A percentile compares a stretch with the other conserved stretches of the same genome.
These are phyloP conservation scores for Teratosphaeria destructans DNA, from an alignment of 2,329 filamentous ascomycete species.

Conservation along the genomic window DNA sequence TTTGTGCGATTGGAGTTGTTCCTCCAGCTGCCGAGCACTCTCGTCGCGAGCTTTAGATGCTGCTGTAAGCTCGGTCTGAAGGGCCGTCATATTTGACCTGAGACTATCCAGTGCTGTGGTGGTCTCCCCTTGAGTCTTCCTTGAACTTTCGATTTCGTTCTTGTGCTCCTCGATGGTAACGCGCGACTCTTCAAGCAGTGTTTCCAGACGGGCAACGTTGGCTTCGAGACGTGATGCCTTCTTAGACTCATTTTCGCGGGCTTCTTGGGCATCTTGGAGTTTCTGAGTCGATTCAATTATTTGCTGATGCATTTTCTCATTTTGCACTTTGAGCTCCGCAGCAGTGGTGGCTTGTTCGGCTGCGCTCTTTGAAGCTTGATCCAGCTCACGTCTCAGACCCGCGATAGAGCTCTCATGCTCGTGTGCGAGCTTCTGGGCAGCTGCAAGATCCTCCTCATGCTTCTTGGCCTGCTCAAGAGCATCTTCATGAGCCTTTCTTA, in stretches of 20 bases:
- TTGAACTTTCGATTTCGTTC: background rate
- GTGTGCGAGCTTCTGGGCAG: background rate
- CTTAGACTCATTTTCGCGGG: background rate
- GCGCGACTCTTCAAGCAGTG: background rate
- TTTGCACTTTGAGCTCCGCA: background rate
- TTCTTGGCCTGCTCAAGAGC: background rate
- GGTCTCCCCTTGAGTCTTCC: background rate
- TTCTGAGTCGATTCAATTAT: background rate
- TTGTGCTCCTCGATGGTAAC: background rate
- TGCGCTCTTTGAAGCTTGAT: conserved; percentile 2
- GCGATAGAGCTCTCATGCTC: background rate
- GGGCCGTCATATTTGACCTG: background rate
- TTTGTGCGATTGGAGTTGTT: background rate
- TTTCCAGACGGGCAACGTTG: background rate
- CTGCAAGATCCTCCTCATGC: background rate
- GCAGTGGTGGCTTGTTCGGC: background rate
- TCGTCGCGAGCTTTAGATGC: background rate
- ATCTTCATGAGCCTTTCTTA: background rate
- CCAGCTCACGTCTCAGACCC: background rate
- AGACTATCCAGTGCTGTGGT: background rate
- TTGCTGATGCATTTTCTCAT: background rate
- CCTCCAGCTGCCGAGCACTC: background rate
- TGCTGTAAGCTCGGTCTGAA: background rate
- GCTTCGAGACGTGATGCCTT: background rate
- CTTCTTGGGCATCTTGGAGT: background rate